Conservation (phyloP, 495 filamentous ascomycete genomes). For the Daldinia loculata region DNA sequence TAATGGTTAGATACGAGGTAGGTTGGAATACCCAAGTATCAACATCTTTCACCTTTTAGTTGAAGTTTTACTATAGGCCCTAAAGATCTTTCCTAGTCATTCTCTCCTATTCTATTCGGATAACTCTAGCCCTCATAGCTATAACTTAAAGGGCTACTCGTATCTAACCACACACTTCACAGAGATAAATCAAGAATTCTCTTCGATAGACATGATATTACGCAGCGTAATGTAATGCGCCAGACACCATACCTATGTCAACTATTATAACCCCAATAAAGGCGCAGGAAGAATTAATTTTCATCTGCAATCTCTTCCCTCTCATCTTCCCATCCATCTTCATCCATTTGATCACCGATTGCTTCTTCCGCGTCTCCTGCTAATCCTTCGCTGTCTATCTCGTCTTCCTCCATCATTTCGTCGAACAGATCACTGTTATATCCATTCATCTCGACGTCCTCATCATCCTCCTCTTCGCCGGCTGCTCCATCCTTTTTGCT, state of each 20-base stretch:
- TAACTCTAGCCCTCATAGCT: background rate
- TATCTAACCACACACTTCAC: background rate
- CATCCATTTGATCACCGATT: constrained; percentile 61
- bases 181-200: background rate
- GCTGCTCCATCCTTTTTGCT: constrained; percentile 57
- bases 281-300: constrained; percentile 1
- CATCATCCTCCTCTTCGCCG: constrained; percentile 65
- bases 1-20: background rate
- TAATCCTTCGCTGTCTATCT: constrained; percentile 62
- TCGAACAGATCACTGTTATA: constrained; percentile 60
- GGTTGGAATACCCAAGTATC: background rate
- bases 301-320: constrained; percentile 55
- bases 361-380: constrained; percentile 69
- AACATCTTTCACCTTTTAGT: background rate
- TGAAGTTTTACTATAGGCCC: background rate
- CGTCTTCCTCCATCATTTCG: constrained; percentile 65
- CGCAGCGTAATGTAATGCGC: constrained; percentile 4
- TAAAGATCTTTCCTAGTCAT: background rate
- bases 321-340: constrained; percentile 63
- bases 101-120: background rate
- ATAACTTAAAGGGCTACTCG: too few species aligned
- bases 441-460: constrained; percentile 65
- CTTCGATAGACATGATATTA: constrained; percentile 16
- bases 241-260: constrained; percentile 15
- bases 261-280: background rate